Conservation (phyloP, 2,329 filamentous ascomycete species). For the Trichoderma polysporum region DNA sequence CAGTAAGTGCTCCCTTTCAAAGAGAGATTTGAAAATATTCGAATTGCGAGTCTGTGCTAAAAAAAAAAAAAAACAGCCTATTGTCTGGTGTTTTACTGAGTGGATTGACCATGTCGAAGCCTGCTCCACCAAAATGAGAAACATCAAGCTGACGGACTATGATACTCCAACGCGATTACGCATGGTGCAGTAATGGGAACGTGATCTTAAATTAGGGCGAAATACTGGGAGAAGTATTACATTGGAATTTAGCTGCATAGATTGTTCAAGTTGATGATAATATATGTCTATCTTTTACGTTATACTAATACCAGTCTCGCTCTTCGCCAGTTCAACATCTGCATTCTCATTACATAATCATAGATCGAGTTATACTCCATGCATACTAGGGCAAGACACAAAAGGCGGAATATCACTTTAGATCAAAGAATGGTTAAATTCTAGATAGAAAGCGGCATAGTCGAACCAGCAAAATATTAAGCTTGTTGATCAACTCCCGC, state of each 20-base stretch:
- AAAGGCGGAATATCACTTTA: background rate
- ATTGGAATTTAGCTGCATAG: too few species aligned
- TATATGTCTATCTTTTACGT: too few species aligned
- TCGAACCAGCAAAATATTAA: background rate
- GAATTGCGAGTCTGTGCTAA: background rate
- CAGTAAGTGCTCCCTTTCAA: background rate
- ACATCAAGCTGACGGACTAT: background rate
- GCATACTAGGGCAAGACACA: background rate
- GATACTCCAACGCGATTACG: background rate
- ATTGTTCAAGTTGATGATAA: too few species aligned
- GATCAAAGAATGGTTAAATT: background rate
- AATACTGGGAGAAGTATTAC: background rate
- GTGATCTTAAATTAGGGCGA: background rate
- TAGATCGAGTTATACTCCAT: background rate
- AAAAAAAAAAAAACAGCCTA: background rate
- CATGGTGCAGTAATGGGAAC: background rate
- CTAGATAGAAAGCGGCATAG: constrained; percentile 9
- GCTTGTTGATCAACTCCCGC: background rate
- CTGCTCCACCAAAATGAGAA: background rate
- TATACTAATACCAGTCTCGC: too few species aligned
- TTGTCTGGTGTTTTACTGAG: background rate
- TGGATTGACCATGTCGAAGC: background rate
- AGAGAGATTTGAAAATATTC: too few species aligned
- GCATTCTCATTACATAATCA: background rate
- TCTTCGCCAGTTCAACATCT: too few species aligned